Evolutionary conservation across 768 basidiomycete species (phyloP), one percentile per base, ranked within the genome.

Genomic region (Boletus vermiculosoides): DNA sequence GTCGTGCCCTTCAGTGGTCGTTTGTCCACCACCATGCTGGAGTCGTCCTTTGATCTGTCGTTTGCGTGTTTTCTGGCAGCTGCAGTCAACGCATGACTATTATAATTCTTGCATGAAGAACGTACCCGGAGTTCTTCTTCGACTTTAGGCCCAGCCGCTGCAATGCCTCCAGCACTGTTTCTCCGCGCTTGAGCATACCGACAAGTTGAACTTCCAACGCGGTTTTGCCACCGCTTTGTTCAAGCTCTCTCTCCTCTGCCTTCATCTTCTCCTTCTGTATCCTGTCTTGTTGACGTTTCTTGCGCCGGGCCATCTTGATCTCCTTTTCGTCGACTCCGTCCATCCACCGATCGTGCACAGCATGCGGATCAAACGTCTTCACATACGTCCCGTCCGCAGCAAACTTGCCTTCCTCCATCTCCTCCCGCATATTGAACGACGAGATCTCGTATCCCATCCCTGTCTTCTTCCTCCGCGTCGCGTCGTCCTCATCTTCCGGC

Each of bases 391-490:
- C 97, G 68, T 98, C 96, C 57, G 90, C 90, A 5, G 92, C 87
- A 77, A 99, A 98, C 69, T 94, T 92, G 39, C 97, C 97, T 74
- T 98, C 96, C 67, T 93, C 88, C 89, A 98, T 95, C 80, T 99
- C 97, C 65, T 92, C 89, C 61, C 94, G 88, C 96, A 99, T 98
- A 72, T 99, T 96, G 84, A 99, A 99, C 28, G 92, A 90, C 4
- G 91, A 94, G 11, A 99, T 63, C 68, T 95, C 90, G 73, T 77
- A 96, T 2, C 96, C 97, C 96, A 99, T 98, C 13, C 88, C 89
- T 39, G 79, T 84, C 71, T 91, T 92, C 76, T 82, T 85, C 68
- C 80, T 75, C 63, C 86, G 82, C 65, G 82, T 81, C n/a, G 80
- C 84, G 50, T 90, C 89, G 68, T 94, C 89, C 66, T 94, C 89